Base-by-base conservation (phyloP, 2,329 filamentous ascomycete species). In the Alternaria gaisen region DNA sequence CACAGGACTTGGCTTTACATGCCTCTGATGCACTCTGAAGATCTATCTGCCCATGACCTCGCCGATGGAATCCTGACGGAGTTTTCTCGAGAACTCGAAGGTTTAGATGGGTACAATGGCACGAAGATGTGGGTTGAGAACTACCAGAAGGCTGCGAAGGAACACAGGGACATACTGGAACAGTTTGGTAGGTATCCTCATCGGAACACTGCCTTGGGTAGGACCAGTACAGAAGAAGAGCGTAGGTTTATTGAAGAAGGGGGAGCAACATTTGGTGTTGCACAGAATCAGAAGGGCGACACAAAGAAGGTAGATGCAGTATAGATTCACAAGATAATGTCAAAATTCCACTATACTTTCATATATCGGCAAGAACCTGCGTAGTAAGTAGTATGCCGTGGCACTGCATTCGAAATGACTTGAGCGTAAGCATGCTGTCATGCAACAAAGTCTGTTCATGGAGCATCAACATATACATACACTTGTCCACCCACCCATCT, bases 121-220 rank as follows among this genome's bases (percentile, higher is more conserved):
- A 73, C 76, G 1, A 68, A 72, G 30, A 61, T 73, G 18, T 69
- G 70, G 30, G 44, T 80, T 5, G 68, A 71, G 3, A 69, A 75
- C 3, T 70, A 70, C 3, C 68, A 79, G 6, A 72, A 75, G 3
- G 81, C 81, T 50, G 81, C 83, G 63, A 73, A 74, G 64, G 80
- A 78, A 64, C 87, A 89, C 69, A 69, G 72, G 22, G 80, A 80
- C 22, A 83, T 88, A 14, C 73, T 89, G 38, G 74, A 81, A 56
- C 77, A 61, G 58, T 89, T 88, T 70, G 86, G 86, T 1, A 75
- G 87, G 54, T 89, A 88, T 75, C 87, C 87, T 9, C 84, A 88
- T 73, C 77, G 87, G 6, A 89, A 89, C 67, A 70, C 74, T 56
- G 78, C 78, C 0, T 53, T 89, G 52, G 85, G 83, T 0, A 75